phyloP scores from a whole-genome alignment of 768 basidiomycete genomes.

The Imleria badia region DNA sequence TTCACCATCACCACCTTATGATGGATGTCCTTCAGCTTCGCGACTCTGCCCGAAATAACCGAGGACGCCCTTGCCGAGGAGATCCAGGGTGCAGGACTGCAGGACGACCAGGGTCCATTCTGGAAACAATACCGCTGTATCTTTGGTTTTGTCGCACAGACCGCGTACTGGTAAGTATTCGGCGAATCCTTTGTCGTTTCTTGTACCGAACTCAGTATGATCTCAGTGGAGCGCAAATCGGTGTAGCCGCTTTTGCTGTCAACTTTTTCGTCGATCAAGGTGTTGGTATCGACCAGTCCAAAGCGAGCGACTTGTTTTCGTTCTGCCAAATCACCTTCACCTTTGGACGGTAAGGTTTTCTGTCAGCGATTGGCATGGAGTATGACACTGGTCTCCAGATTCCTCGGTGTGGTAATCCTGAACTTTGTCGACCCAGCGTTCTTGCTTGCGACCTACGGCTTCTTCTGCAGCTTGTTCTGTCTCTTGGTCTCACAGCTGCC shows the following conservation, averaged over 20 bases:
- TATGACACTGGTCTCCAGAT: slow-evolving; percentile 38
- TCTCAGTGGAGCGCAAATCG: slow-evolving; percentile 60
- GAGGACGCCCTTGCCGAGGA: slow-evolving; percentile 61
- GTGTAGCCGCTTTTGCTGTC: slow-evolving; percentile 64
- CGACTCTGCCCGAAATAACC: slow-evolving; percentile 66
- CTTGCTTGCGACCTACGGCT: slow-evolving; percentile 53
- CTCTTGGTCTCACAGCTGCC: slow-evolving; percentile 49
- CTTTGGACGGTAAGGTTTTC: slow-evolving; percentile 46
- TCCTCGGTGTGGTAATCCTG: slow-evolving; percentile 59
- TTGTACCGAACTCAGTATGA: background rate
- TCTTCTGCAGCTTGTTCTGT: slow-evolving; percentile 51
- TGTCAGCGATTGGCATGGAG: background rate
- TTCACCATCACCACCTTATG: background rate
- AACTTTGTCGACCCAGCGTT: slow-evolving; percentile 66
- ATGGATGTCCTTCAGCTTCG: slow-evolving; percentile 46
- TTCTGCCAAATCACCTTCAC: slow-evolving; percentile 73
- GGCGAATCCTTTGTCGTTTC: background rate
- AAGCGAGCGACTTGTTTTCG: slow-evolving; percentile 65
- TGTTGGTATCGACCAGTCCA: slow-evolving; percentile 48
- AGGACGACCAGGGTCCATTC: slow-evolving; percentile 52
- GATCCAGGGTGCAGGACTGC: slow-evolving; percentile 41
- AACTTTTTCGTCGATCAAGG: slow-evolving; percentile 69
- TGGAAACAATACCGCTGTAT: slow-evolving; percentile 69
- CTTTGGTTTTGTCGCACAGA: slow-evolving; percentile 74
- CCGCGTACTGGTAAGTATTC: slow-evolving; percentile 53